Conservation (phyloP, 139 green algal species). For the Haematococcus sp. region DNA sequence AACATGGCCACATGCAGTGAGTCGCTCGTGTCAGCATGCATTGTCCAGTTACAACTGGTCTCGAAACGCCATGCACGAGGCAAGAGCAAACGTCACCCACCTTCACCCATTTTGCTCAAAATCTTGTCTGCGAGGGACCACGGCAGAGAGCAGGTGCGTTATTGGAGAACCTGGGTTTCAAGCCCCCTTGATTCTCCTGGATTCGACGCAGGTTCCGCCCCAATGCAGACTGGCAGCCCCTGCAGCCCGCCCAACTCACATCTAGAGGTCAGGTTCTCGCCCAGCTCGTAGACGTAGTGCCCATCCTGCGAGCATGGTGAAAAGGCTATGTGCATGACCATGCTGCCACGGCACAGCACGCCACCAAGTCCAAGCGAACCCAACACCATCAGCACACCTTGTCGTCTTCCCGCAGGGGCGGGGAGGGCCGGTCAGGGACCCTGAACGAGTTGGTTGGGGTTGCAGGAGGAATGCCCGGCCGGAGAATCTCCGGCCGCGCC, state of each 20-base stretch:
- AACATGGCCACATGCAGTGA: background rate
- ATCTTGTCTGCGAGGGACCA: constrained; percentile 80
- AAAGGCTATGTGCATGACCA: background rate
- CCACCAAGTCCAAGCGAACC: background rate
- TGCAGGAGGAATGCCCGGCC: constrained; percentile 52
- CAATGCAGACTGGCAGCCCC: no score
- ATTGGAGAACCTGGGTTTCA: background rate
- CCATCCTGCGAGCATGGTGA: constrained; percentile 61
- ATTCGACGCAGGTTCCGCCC: no score
- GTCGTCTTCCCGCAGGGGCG: constrained; percentile 55
- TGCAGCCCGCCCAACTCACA: constrained; percentile 55
- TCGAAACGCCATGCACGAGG: background rate
- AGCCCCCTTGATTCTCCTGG: background rate
- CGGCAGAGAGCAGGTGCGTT: background rate
- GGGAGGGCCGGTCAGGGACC: constrained; percentile 48
- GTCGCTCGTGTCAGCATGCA: background rate
- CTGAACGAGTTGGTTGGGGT: constrained; percentile 42
- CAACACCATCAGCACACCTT: constrained; percentile 36
- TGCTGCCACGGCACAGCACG: background rate
- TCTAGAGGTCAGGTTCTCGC: constrained; percentile 81
- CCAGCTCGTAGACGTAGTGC: constrained; percentile 79
- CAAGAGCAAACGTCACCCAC: constrained; percentile 34
- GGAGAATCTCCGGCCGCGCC: constrained; percentile 7
- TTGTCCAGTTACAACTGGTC: no score
- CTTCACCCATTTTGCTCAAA: constrained; percentile 90